phyloP scores from a whole-genome alignment of 352 stramenopile genomes.

The Elongisporangium prolatum region DNA sequence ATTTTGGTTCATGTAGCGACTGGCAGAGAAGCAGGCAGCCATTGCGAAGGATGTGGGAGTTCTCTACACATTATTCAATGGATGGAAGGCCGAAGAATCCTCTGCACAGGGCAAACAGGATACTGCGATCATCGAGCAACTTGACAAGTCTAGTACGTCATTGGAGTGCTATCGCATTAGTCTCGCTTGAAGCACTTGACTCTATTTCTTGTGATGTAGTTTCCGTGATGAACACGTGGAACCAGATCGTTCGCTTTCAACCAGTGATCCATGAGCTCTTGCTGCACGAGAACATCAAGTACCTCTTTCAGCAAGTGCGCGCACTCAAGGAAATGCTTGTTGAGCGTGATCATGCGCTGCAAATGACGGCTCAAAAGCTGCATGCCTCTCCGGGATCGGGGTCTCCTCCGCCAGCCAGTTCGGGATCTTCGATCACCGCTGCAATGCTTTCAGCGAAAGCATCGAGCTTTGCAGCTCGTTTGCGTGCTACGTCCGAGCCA shows the following conservation, averaged over 20 bases:
- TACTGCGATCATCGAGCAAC: slow-evolving; percentile 25
- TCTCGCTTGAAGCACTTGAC: neutral
- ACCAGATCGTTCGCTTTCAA: slow-evolving; percentile 39
- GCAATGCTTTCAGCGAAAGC: slow-evolving; percentile 30
- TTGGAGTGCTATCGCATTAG: neutral
- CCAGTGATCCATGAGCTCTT: slow-evolving; percentile 63
- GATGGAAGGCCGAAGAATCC: slow-evolving; percentile 46
- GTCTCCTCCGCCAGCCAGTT: slow-evolving; percentile 7
- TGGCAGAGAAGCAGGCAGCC: slow-evolving; percentile 50
- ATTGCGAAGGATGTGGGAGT: slow-evolving; percentile 48
- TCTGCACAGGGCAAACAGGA: slow-evolving; percentile 15
- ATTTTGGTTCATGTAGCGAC: slow-evolving; percentile 17
- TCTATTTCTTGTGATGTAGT: slow-evolving; percentile 16
- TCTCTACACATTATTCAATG: slow-evolving; percentile 46
- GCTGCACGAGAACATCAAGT: slow-evolving; percentile 62
- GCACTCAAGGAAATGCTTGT: slow-evolving; percentile 59
- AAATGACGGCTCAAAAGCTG: slow-evolving; percentile 12
- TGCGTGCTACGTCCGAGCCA: slow-evolving; percentile 32
- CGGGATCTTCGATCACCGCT: slow-evolving; percentile 12
- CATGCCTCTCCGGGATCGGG: slow-evolving; percentile 11
- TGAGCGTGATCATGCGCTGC: slow-evolving; percentile 33
- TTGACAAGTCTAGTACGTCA: slow-evolving; percentile 44
- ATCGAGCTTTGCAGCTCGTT: slow-evolving; percentile 33
- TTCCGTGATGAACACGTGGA: slow-evolving; percentile 36
- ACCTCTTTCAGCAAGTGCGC: slow-evolving; percentile 47